Evolutionary conservation across 2,329 filamentous ascomycete genomes (phyloP).

Genomic region (Ophiostoma fasciatum): DNA sequence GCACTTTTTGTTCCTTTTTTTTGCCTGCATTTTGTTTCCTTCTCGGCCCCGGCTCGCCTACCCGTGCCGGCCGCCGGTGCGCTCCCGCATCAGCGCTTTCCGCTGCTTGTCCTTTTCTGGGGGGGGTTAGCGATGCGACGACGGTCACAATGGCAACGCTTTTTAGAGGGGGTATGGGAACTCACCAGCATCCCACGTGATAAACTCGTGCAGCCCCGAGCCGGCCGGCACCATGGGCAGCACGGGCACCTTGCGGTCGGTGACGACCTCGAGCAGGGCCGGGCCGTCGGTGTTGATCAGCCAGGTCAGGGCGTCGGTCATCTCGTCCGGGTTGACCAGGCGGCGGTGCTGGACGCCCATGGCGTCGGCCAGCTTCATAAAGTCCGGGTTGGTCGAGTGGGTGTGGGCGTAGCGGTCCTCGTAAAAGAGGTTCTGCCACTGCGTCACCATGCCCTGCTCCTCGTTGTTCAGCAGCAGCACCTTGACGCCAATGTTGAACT

Average conservation of each 20-base stretch:
- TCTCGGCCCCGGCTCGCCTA: too few species aligned
- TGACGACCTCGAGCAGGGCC: slow-evolving; percentile 80
- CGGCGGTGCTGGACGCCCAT: slow-evolving; percentile 73
- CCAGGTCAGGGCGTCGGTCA: slow-evolving; percentile 70
- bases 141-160: background rate
- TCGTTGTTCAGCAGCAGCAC: slow-evolving; percentile 92
- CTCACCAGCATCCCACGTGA: slow-evolving; percentile 70
- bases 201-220: slow-evolving; percentile 78
- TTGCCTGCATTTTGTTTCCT: too few species aligned
- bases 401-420: slow-evolving; percentile 86
- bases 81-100: slow-evolving; percentile 50
- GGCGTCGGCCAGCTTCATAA: slow-evolving; percentile 80
- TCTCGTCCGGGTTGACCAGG: slow-evolving; percentile 59
- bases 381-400: slow-evolving; percentile 90
- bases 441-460: slow-evolving; percentile 96
- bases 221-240: slow-evolving; percentile 92
- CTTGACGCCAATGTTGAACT: slow-evolving; percentile 96
- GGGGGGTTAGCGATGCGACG: slow-evolving; percentile 7
- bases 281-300: slow-evolving; percentile 83
- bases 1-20: too few species aligned
- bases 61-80: slow-evolving; percentile 39
- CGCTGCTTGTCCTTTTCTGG: slow-evolving; percentile 53
- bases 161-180: slow-evolving; percentile 6
- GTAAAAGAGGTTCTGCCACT: slow-evolving; percentile 97
- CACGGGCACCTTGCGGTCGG: slow-evolving; percentile 87